Base-by-base conservation (phyloP, 1,284 basidiomycete genomes). In the Bjerkandera adusta region DNA sequence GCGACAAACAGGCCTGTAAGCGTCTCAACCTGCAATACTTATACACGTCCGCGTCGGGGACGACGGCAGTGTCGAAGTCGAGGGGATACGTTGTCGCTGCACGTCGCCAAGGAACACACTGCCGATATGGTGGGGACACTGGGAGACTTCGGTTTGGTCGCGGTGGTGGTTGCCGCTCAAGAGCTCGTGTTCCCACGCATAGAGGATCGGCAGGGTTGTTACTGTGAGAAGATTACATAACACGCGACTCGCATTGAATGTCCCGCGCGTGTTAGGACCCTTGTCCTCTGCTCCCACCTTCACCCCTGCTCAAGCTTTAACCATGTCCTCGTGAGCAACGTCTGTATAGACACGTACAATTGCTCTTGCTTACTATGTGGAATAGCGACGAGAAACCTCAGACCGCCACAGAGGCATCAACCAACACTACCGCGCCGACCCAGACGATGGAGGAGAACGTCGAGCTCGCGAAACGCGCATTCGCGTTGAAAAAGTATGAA, bases 401-500 rank as follows among this genome's bases (percentile, higher is more conserved):
- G 4, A 36, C 26, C 10, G 42, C 36, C 37, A 26, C 39, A 21
- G 37, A 46, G n/a, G n/a, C n/a, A 38, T 18, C 44, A 25, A 21
- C 27, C 10, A 45, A 33, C 16, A n/a, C 39, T 11, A 35, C 32
- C 4, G 26, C 32, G 13, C n/a, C 32, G 12, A 39, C 53, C 22
- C 59, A 59, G 48, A 67, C 78, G 37, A 63, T 85, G 43, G 81
- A 85, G 57, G 76, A 70, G 38, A 70, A 75, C 12, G 68, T 90
- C 47, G 87, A 88, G 60, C 81, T 81, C 53, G 88, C 84, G 3
- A 86, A 86, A 73, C 85, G 88, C 70, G 91, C 92, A 2, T 89
- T 91, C 66, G 91, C 91, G 25, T 78, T 95, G 57, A 80, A 77
- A 63, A 89, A 91, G 64, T 94, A 85, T 64, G 91, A 94, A 59